A percentile compares a stretch with the other conserved stretches of the same genome.
phyloP scores from a whole-genome alignment of 2,329 filamentous ascomycete genomes.

The Pyrenophora teres region DNA sequence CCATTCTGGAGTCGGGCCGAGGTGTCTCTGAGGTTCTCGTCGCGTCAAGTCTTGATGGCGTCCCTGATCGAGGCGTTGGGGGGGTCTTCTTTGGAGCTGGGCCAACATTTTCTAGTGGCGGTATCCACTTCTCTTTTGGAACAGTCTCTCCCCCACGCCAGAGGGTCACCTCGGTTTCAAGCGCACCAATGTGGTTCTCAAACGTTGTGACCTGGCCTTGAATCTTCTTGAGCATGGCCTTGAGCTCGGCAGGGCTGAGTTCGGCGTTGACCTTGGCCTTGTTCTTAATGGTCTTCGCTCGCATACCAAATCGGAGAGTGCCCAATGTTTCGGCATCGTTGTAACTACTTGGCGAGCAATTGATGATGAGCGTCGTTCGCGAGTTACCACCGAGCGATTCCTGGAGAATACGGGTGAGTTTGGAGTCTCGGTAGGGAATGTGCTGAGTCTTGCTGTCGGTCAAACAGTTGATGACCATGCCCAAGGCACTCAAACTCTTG shows the following conservation, averaged over 20 bases:
- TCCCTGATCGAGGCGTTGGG: constrained; percentile 61
- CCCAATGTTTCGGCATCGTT: constrained; percentile 94
- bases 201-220: constrained; percentile 88
- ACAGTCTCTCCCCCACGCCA: constrained; percentile 91
- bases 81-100: constrained; percentile 55
- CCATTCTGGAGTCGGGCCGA: constrained; percentile 67
- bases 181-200: constrained; percentile 78
- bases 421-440: constrained; percentile 95
- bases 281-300: constrained; percentile 99
- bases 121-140: constrained; percentile 86
- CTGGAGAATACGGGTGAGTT: constrained; percentile 95
- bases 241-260: constrained; percentile 93
- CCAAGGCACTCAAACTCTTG: constrained; percentile 96
- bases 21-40: constrained; percentile 51
- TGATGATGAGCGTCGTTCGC: constrained; percentile 96
- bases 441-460: constrained; percentile 97
- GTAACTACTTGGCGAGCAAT: constrained; percentile 98
- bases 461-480: constrained; percentile 98
- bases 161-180: constrained; percentile 82
- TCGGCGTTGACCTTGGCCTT: constrained; percentile 99
- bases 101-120: constrained; percentile 63
- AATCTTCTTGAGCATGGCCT: constrained; percentile 87
- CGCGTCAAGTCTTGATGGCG: constrained; percentile 60
- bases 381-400: constrained; percentile 98
- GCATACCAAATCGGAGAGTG: constrained; percentile 90